Evolutionary conservation across 2,329 filamentous ascomycete genomes (phyloP).

Genomic region (Apiospora saccharicola): DNA sequence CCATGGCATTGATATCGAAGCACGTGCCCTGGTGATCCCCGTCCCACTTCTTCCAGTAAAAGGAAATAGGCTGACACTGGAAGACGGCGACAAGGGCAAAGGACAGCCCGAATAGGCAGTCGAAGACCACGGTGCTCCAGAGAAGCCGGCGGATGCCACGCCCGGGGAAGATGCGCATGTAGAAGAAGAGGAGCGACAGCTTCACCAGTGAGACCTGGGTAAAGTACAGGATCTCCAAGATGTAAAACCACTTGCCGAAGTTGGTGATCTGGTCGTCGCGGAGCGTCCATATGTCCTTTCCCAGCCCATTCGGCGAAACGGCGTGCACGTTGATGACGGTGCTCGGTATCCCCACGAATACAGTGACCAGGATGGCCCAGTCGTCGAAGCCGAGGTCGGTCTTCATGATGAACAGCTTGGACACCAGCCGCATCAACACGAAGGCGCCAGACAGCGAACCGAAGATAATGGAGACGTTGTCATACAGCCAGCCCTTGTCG

Average conservation of each 20-base stretch:
- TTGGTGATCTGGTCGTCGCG: conserved; percentile 32
- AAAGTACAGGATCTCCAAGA: conserved; percentile 49
- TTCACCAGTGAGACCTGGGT: conserved; percentile 47
- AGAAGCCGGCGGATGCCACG: conserved; percentile 40
- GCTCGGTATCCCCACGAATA: conserved; percentile 40
- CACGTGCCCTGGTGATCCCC: conserved; percentile 49
- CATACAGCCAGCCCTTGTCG: conserved; percentile 44
- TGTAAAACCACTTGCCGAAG: conserved; percentile 42
- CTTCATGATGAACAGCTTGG: conserved; percentile 43
- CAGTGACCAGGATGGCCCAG: conserved; percentile 42
- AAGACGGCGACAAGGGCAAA: conserved; percentile 46
- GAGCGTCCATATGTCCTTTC: conserved; percentile 46
- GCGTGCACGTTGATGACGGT: conserved; percentile 39
- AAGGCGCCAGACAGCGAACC: conserved; percentile 48
- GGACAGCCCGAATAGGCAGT: conserved; percentile 37
- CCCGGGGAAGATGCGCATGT: conserved; percentile 50
- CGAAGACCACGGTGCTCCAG: conserved; percentile 44
- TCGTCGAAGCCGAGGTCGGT: conserved; percentile 49
- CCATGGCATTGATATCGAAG: conserved; percentile 48
- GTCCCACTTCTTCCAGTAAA: conserved; percentile 52
- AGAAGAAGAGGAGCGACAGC: conserved; percentile 51
- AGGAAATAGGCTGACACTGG: conserved; percentile 49
- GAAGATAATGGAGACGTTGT: conserved; percentile 44
- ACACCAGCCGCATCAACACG: conserved; percentile 50
- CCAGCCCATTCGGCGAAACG: conserved; percentile 37